Percentiles rank a stretch among this genome's conserved stretches.
These are phyloP conservation scores for Cochlearia excelsa DNA, from an alignment of 345 rosid genomes.

Conservation along the genomic window DNA sequence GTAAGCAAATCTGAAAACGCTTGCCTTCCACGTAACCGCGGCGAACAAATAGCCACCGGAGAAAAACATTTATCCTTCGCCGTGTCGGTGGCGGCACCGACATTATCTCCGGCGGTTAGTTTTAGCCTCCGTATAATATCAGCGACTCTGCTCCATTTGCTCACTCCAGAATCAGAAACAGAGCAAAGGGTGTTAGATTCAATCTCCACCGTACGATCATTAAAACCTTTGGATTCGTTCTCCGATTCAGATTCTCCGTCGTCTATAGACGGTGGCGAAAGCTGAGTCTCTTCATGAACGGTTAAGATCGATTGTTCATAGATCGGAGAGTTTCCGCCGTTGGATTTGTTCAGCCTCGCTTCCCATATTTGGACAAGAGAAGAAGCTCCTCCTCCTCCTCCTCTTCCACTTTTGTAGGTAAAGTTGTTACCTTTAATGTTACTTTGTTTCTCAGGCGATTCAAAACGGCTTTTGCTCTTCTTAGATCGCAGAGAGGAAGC, in stretches of 20 bases:
- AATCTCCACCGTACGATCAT: slow-evolving; percentile 32
- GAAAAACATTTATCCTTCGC: slow-evolving; percentile 29
- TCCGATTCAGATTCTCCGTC: slow-evolving; percentile 23
- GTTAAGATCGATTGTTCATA: not conserved
- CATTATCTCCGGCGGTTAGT: slow-evolving; percentile 20
- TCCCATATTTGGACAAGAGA: slow-evolving; percentile 97
- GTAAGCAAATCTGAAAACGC: slow-evolving; percentile 68
- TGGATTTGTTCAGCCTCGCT: slow-evolving; percentile 55
- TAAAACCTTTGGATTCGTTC: slow-evolving; percentile 7
- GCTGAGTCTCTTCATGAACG: slow-evolving; percentile 18
- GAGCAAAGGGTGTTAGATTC: slow-evolving; percentile 26
- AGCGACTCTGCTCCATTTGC: slow-evolving; percentile 52
- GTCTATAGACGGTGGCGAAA: too few relatives aligned
- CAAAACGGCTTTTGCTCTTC: slow-evolving; percentile 22
- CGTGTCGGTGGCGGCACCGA: not conserved
- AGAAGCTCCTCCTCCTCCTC: slow-evolving; percentile 60
- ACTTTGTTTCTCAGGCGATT: slow-evolving; percentile 27
- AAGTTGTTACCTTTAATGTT: not conserved
- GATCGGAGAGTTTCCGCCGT: slow-evolving; percentile 29
- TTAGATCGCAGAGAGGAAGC: slow-evolving; percentile 44
- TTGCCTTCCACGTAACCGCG: slow-evolving; percentile 70
- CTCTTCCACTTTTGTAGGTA: too few relatives aligned
- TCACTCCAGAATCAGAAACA: slow-evolving; percentile 38
- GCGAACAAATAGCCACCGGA: slow-evolving; percentile 38
- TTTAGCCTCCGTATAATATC: slow-evolving; percentile 57